Evolutionary conservation across 1,284 basidiomycete species (phyloP), one percentile per base, ranked within the genome.

Genomic region (Malassezia japonica): DNA sequence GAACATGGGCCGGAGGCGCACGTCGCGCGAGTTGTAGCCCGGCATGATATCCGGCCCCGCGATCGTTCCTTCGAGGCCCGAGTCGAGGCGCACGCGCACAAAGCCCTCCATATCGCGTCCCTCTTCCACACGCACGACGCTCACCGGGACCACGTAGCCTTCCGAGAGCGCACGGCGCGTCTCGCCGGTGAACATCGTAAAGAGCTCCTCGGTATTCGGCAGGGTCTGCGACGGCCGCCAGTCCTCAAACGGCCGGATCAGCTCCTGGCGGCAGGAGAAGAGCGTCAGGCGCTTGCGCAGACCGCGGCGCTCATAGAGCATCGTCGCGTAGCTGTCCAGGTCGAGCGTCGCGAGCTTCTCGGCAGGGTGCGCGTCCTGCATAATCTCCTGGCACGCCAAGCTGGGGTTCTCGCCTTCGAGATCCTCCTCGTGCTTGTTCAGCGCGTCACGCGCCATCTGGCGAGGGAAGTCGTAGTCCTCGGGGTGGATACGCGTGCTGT

Each of bases 391-490:
- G 48, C 67, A 70, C 8, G 64, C 61, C 43, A 62, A 27, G 46
- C 64, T 67, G 6, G 61, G 52, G 31, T 72, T 67, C 50, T 67
- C 62, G 34, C 60, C 61, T 31, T 68, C 67, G 27, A 68, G 55
- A 49, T 72, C 70, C 55, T 72, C 70, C 42, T 67, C 68, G 55
- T 68, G 66, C 28, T 89, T 80, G 67, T 95, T 92, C 21, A 96
- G 80, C 6, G 92, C 89, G 74, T 96, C 92, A 10, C 88, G 87
- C 29, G 94, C 92, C 89, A 99, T 96, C 77, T 98, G 96, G 38
- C 89, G 83, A 1, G 94, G 92, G 48, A 96, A 80, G 65, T 95
- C 89, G 73, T 98, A 99, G 75, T 98, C 92, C 74, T 95, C 90
- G 1, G 89, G 89, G 73, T 99, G 94, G 56, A 99, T 89, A 13